A percentile compares a stretch with the other conserved stretches of the same genome.
phyloP scores from a whole-genome alignment of 106 monocot species.

The Agapanthus africanus region DNA sequence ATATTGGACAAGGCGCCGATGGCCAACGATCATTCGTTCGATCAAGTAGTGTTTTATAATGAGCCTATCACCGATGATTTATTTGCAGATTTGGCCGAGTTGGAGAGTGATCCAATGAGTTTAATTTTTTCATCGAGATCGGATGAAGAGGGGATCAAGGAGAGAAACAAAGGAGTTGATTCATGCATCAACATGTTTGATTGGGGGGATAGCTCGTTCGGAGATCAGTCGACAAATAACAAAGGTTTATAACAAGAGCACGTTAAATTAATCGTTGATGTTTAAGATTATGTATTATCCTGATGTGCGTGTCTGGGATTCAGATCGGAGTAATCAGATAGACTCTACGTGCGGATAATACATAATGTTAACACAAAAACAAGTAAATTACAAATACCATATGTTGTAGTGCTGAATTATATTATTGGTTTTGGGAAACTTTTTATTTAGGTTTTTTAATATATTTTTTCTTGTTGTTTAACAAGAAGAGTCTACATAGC shows the following conservation, averaged over 20 bases:
- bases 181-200: slow-evolving; percentile 49
- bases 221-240: slow-evolving; percentile 10
- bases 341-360: too few species aligned
- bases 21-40: not conserved
- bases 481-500: too few species aligned
- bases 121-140: slow-evolving; percentile 4
- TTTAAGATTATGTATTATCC: too few species aligned
- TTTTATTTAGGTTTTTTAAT: too few species aligned
- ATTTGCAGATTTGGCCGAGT: slow-evolving; percentile 18
- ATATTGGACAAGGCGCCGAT: not conserved
- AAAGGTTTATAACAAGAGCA: slow-evolving; percentile 22
- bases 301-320: too few species aligned
- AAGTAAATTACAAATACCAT: too few species aligned
- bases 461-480: too few species aligned
- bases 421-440: too few species aligned
- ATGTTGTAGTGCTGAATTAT: too few species aligned
- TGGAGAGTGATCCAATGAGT: slow-evolving; percentile 13
- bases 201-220: slow-evolving; percentile 24
- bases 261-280: too few species aligned
- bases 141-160: slow-evolving; percentile 7
- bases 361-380: too few species aligned
- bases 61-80: slow-evolving; percentile 12
- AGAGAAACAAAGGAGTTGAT: slow-evolving; percentile 20
- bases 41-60: slow-evolving; percentile 2
- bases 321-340: too few species aligned